Base-by-base conservation (phyloP, 805 yeast species). In the Candida andamanensis region DNA sequence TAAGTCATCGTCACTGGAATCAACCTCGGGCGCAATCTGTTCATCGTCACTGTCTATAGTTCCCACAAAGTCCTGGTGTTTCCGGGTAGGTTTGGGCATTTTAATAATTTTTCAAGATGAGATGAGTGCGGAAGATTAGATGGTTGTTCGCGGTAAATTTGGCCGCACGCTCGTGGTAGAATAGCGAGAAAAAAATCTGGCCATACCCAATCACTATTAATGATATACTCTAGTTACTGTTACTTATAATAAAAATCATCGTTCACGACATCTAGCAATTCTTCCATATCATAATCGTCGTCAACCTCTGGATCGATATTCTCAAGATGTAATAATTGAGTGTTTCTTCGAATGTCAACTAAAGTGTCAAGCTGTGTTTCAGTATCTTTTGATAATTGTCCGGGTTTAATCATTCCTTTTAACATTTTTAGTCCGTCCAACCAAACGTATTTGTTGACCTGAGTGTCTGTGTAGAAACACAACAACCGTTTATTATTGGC, bases 21-120 rank as follows among this genome's bases (percentile, higher is more conserved):
- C 59, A 6, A 52, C 47, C 29, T 42, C 44, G 21, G 41, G 40
- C 5, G 50, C 42, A 22, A 29, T 37, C 10, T 39, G 38, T 20
- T 70, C 70, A 9, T 27, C 40, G 33, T 80, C 89, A 10, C 79
- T 78, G 47, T 83, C 95, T 45, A 85, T 82, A 0, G 95, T 85
- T 37, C 77, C 72, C 18, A 84, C 75, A 47, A 83, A 78, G 45
- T 80, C 89, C 11, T 50, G 54, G 21, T 12, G 22, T 8, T 29
- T 26, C 13, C 6, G 17, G 24, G 17, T 10, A 18, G n/a, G 9
- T 12, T 21, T 21, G 10, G 25, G 17, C 27, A 19, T 15, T 22
- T 22, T 28, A 17, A 24, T 24, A 17, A 18, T 15, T 19, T 24
- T 17, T 14, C 12, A 9, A 25, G n/a, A n/a, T n/a, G n/a, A n/a